Base-by-base conservation (phyloP, 805 yeast genomes). In the Lachancea sp. region DNA sequence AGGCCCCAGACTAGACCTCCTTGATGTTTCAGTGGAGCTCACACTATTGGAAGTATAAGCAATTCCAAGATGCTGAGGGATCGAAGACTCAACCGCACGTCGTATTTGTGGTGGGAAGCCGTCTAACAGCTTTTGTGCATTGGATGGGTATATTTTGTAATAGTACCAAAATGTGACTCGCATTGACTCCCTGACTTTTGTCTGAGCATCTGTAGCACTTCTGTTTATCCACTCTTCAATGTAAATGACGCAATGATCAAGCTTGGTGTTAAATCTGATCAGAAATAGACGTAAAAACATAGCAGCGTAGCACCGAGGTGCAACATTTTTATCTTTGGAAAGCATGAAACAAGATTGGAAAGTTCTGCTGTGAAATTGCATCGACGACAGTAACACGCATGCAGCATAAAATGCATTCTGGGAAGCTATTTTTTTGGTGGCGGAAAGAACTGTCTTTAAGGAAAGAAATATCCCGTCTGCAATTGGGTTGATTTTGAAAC, bases 171-270 rank as follows among this genome's bases (percentile, higher is more conserved):
- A 91, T 0, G 88, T 72, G 2, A 71, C 68, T 59, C 95, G 75
- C 69, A 82, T 85, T 0, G 78, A 68, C 54, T 81, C 95, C 51
- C 97, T 73, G 0, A 86, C 96, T 0, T 76, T 68, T 0, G 90
- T 87, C 47, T 84, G 83, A 0, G 96, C 86, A 60, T 90, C 98
- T 0, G 77, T 59, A 0, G 93, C 67, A 17, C 91, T 82, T 53
- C 77, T 81, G 2, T 66, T 49, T 1, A 87, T 57, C 50, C 80
- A 68, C 38, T 71, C 76, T 29, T 70, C 80, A 1, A 81, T 55
- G 45, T 61, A 3, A 16, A 57, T 30, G 8, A 52, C 35, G n/a
- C 54, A 51, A 63, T 54, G 15, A 73, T 84, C 44, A 63, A 58
- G 48, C 67, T 49, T 51, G 53, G 48, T 56, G 26, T 70, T 66